Base-by-base conservation (phyloP, 164 flowering plant species). In the Buxus sempervirens region DNA sequence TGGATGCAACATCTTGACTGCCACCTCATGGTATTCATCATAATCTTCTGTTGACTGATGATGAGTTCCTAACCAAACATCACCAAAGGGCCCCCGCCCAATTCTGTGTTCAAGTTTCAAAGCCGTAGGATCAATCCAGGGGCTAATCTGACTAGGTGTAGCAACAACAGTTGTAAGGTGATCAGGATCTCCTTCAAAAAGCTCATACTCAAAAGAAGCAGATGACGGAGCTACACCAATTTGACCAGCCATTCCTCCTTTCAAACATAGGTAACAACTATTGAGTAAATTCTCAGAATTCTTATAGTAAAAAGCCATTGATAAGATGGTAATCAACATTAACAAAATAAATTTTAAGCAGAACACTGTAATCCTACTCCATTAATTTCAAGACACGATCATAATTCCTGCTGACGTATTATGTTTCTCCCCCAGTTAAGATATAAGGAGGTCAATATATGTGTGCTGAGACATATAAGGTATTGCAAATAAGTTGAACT, bases 1-100 rank as follows among this genome's bases (percentile, higher is more conserved):
- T 0, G 86, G 89, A 80, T 78, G 83, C 28, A 91, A 76, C 87
- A 88, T 88, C 79, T 94, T 94, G 41, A 90, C 73, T 62, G 94
- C 96, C 55, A 94, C 90, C 82, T 94, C 98, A 80, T 86, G 97
- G 79, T 75, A 81, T 78, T 84, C 81, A 63, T 94, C 91, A 76
- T 78, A 90, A 72, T 87, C 96, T 41, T 76, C 76, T 26, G 82
- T 77, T 8, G 87, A 87, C 58, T 64, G 88, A 78, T 94, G 96
- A 76, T 83, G 90, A 48, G 97, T 94, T 22, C 93, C 98, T 55
- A 88, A 68, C 96, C 96, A 94, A 71, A 90, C 91, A 80, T 94
- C 97, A 55, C 97, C 97, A 75, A 94, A 86, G 4, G 82, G 80
- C 0, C 98, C 98, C 68, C 91, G 76, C 25, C 98, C 98, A 69